These are phyloP conservation scores for Allantophomopsis cytisporea DNA, from an alignment of 2,329 filamentous ascomycete species.

Conservation along the genomic window DNA sequence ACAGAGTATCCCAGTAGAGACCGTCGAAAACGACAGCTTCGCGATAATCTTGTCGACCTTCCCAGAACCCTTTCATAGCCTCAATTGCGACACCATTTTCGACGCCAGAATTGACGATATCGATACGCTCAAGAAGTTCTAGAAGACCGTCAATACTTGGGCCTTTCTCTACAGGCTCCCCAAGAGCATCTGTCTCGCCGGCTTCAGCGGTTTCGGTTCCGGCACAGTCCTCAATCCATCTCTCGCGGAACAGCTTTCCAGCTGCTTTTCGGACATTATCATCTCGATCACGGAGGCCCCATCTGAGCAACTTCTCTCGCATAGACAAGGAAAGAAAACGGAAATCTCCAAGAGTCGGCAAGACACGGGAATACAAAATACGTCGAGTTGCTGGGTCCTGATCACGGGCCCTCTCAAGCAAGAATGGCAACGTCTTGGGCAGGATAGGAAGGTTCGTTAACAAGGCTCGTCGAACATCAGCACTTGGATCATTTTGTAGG, in stretches of 20 bases:
- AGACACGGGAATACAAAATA: conserved; percentile 72
- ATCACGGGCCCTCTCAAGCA: conserved; percentile 84
- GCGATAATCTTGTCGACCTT: conserved; percentile 72
- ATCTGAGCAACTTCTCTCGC: conserved; percentile 87
- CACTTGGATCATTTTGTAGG: conserved; percentile 85
- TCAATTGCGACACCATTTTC: conserved; percentile 86
- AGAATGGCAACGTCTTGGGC: conserved; percentile 67
- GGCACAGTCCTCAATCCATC: conserved; percentile 96
- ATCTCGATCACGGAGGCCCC: conserved; percentile 88
- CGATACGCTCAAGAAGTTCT: conserved; percentile 86
- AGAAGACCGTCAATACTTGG: conserved; percentile 73
- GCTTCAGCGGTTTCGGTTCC: conserved; percentile 46
- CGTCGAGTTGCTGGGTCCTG: conserved; percentile 73
- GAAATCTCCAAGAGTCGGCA: conserved; percentile 88
- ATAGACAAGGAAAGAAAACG: conserved; percentile 85
- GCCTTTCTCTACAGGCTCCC: conserved; percentile 28
- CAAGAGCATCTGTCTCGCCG: conserved; percentile 30
- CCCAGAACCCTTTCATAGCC: conserved; percentile 95
- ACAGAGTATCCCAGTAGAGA: conserved; percentile 66
- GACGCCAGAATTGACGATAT: conserved; percentile 78
- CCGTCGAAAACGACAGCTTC: conserved; percentile 61
- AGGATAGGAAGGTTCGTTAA: conserved; percentile 83
- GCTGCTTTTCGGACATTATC: conserved; percentile 89
- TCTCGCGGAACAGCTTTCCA: conserved; percentile 76
- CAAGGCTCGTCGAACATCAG: conserved; percentile 80